phyloP scores from a whole-genome alignment of 768 basidiomycete genomes.

The Tricholoma matsutake region DNA sequence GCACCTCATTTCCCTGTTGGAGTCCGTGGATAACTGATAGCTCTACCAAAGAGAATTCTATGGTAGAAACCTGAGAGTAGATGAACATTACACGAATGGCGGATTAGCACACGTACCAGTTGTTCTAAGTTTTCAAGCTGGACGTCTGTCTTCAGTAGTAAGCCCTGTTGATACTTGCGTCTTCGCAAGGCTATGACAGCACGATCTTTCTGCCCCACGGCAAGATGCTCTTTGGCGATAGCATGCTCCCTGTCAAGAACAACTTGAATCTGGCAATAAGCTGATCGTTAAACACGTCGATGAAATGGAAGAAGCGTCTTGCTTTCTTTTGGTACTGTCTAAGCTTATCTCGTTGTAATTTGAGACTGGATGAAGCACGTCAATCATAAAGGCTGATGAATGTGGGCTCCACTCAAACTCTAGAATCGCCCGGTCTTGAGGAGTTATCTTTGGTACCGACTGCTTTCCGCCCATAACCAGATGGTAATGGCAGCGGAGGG shows the following conservation, averaged over 20 bases:
- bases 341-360: conserved; percentile 93
- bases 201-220: conserved; percentile 78
- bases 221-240: conserved; percentile 83
- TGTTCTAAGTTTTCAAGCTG: conserved; percentile 90
- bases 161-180: conserved; percentile 89
- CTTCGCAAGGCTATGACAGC: conserved; percentile 86
- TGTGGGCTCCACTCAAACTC: conserved; percentile 51
- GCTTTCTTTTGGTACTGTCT: conserved; percentile 96
- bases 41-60: conserved; percentile 95
- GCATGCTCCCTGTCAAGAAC: conserved; percentile 85
- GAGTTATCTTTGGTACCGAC: conserved; percentile 84
- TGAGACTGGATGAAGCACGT: conserved; percentile 57
- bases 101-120: conserved; percentile 50
- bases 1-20: conserved; percentile 88
- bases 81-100: background rate
- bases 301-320: background rate
- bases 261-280: conserved; percentile 67
- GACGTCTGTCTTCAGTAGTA: conserved; percentile 83
- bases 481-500: background rate
- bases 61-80: conserved; percentile 78
- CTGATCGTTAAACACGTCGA: background rate
- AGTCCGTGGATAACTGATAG: conserved; percentile 90
- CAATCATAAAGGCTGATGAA: conserved; percentile 11
- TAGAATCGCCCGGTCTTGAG: conserved; percentile 91
- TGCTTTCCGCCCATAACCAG: conserved; percentile 63